These are phyloP conservation scores for Musa beccarii DNA, from an alignment of 176 grass and related monocot species.

Conservation along the genomic window DNA sequence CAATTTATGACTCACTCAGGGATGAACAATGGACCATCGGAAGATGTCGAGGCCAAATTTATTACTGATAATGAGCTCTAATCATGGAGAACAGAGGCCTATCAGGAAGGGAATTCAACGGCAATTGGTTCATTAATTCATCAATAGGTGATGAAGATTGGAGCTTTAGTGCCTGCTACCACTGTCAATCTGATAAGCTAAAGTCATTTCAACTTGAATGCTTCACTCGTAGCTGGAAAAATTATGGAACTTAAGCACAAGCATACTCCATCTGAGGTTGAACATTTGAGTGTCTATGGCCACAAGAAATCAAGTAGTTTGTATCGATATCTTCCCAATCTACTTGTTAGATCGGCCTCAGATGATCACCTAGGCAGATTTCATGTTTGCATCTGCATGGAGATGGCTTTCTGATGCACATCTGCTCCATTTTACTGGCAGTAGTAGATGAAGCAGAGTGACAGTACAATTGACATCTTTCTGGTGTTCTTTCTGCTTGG, in stretches of 20 bases:
- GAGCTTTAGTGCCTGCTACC: not conserved
- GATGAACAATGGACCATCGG: not conserved
- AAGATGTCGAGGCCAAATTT: not conserved
- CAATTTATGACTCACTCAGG: not conserved
- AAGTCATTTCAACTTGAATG: not conserved
- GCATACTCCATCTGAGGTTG: no score
- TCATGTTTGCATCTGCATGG: no score
- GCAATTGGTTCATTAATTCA: not conserved
- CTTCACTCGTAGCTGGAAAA: not conserved
- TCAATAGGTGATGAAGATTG: not conserved
- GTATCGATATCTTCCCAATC: not conserved
- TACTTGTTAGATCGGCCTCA: not conserved
- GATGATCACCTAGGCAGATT: not conserved
- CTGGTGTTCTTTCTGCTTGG: no score
- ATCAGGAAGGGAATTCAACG: no score
- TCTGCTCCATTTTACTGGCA: no score
- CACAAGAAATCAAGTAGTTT: conserved; percentile 1
- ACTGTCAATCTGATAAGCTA: not conserved
- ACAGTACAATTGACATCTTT: no score
- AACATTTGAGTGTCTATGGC: not conserved
- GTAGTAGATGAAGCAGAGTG: no score
- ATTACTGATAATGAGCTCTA: not conserved
- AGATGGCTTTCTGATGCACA: no score
- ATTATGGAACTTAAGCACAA: not conserved
- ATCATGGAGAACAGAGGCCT: not conserved